Evolutionary conservation across 2,329 filamentous ascomycete species (phyloP), one percentile per base, ranked within the genome.

Genomic region (Cladosporium velox): DNA sequence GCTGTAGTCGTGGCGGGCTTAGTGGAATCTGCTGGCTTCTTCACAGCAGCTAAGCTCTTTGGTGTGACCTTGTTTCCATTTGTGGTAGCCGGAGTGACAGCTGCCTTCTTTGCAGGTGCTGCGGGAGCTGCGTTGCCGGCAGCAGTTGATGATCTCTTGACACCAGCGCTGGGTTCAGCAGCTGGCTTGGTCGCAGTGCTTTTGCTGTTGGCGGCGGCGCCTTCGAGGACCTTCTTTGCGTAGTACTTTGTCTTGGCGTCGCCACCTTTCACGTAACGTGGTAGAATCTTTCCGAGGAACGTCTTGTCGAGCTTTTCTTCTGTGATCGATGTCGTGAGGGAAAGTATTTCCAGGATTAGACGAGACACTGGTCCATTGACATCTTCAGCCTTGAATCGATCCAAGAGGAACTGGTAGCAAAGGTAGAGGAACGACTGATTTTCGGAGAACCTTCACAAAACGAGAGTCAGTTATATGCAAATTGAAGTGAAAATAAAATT

Each of bases 251-350:
- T 85, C 62, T 89, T 86, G 0, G 85, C 83, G 72, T 91, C 88
- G 30, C 87, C 89, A 72, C 87, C 88, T 72, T 86, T 88, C 67
- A 83, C 84, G 72, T 90, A 86, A 10, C 86, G 84, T 67, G 86
- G 86, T 49, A 88, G 83, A 18, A 91, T 85, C 64, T 85, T 87
- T 66, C 87, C 84, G 65, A 92, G 85, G 72, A 90, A 90, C 49
- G 87, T 85, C 67, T 85, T 88, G 69, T 88, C 85, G 51, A 88
- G 76, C 54, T 83, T 82, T 67, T 85, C 87, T 69, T 84, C 86
- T 59, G 83, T 86, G 51, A 88, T 83, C 66, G 88, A 89, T 41
- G 85, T 87, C 66, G 88, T 87, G 65, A 84, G 79, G 5, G 87
- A 84, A 75, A 92, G 84, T 35, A 91, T 81, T 61, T 85, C 79